Conservation (phyloP, 441 rosid species). For the Euphorbia neoarborescens region DNA sequence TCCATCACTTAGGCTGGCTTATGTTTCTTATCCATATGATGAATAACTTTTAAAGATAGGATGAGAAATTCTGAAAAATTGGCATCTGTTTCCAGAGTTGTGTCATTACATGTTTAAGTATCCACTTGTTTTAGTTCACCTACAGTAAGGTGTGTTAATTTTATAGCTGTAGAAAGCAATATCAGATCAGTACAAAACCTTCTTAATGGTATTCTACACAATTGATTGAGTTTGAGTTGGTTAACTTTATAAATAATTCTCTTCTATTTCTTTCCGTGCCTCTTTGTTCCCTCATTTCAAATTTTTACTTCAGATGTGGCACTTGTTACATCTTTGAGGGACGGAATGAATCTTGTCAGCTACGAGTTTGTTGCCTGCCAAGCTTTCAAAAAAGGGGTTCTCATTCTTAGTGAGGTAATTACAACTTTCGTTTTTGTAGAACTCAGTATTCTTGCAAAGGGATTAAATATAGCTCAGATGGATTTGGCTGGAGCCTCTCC, state of each 20-base stretch:
- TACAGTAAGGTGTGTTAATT: neutral
- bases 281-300: neutral
- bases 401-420: slow-evolving; percentile 61
- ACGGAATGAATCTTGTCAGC: slow-evolving; percentile 78
- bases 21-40: neutral
- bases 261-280: neutral
- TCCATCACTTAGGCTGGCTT: neutral
- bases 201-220: neutral
- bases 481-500: neutral
- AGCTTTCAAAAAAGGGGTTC: slow-evolving; percentile 69
- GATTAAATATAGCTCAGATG: neutral
- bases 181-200: neutral
- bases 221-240: neutral
- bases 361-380: slow-evolving; percentile 79
- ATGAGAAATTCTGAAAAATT: neutral
- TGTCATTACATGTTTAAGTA: neutral
- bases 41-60: neutral
- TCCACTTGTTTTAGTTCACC: neutral
- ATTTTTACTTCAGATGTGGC: slow-evolving; percentile 47
- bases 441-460: neutral
- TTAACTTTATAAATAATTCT: slow-evolving; percentile 1
- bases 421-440: slow-evolving; percentile 4
- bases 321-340: slow-evolving; percentile 67
- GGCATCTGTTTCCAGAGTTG: neutral
- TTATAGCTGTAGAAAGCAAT: neutral